Percentiles rank a stretch among this genome's conserved stretches.
Evolutionary conservation across 352 stramenopile genomes (phyloP).

Genomic region (Phytopythium kandeliae): DNA sequence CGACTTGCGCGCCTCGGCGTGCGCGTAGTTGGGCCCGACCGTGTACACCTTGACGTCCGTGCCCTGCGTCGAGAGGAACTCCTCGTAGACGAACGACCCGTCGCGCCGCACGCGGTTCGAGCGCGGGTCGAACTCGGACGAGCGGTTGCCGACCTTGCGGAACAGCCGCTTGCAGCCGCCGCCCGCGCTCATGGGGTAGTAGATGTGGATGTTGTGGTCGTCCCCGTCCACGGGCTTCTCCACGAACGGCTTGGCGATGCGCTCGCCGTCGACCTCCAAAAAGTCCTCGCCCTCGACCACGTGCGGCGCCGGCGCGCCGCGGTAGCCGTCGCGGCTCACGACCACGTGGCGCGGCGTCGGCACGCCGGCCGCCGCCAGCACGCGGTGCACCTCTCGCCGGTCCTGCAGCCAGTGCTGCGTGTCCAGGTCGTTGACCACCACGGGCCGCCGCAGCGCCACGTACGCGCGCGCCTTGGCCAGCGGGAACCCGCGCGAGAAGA

Average conservation of each 20-base stretch:
- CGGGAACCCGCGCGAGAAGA: conserved; percentile 98
- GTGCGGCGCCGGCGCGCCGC: conserved; percentile 25
- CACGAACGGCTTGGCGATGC: conserved; percentile 99
- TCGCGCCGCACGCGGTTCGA: conserved; percentile 92
- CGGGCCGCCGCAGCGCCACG: conserved; percentile 90
- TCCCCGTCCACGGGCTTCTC: conserved; percentile 99
- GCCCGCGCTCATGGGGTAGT: conserved; percentile 98
- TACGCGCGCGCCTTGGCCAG: conserved; percentile 97
- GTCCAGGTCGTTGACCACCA: conserved; percentile 97
- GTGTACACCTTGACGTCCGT: conserved; percentile 99
- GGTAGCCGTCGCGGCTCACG: conserved; percentile 91
- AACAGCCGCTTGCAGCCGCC: conserved; percentile 99
- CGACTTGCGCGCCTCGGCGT: conserved; percentile 99
- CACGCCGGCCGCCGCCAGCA: conserved; percentile 92
- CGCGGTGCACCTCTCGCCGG: conserved; percentile 91
- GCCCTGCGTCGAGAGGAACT: conserved; percentile 98
- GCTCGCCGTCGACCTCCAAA: conserved; percentile 89
- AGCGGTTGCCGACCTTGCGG: conserved; percentile 93
- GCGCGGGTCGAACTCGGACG: conserved; percentile 94
- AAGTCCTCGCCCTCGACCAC: conserved; percentile 74
- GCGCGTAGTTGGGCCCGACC: conserved; percentile 97
- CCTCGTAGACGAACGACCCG: conserved; percentile 96
- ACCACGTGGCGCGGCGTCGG: conserved; percentile 94
- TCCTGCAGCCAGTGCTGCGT: conserved; percentile 96
- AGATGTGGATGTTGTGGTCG: conserved; percentile 99